Percentiles rank a stretch among this genome's conserved stretches.
These are phyloP conservation scores for Aspergillus intermedius DNA, from an alignment of 2,329 filamentous ascomycete genomes.

Conservation along the genomic window DNA sequence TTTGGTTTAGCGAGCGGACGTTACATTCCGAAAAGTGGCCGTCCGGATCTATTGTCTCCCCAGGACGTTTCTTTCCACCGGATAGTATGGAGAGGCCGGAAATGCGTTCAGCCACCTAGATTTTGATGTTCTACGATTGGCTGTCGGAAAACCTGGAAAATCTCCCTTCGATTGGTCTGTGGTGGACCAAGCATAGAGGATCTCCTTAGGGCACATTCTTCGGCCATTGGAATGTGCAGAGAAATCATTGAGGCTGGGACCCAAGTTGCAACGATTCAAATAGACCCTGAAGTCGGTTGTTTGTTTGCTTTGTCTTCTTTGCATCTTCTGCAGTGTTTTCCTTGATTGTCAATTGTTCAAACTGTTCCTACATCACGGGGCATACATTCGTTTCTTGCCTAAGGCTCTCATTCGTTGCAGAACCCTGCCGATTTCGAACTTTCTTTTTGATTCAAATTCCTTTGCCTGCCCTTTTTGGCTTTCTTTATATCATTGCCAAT, in stretches of 20 bases:
- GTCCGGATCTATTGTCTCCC: conserved; percentile 12
- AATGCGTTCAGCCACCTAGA: conserved; percentile 19
- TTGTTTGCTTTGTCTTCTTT: conserved; percentile 40
- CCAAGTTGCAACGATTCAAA: conserved; percentile 28
- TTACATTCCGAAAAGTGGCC: conserved; percentile 33
- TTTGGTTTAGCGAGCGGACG: conserved; percentile 29
- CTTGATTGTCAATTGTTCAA: conserved; percentile 32
- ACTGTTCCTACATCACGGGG: conserved; percentile 16
- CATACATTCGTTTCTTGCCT: conserved; percentile 18
- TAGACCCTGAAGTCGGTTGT: conserved; percentile 32
- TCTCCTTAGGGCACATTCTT: conserved; percentile 26
- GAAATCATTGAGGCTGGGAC: conserved; percentile 31
- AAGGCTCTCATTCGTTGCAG: conserved; percentile 10
- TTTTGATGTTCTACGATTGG: conserved; percentile 19
- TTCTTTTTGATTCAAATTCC: conserved; percentile 15
- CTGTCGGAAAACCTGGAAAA: conserved; percentile 5
- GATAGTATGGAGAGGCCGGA: conserved; percentile 15
- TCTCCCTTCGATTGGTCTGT: conserved; percentile 15
- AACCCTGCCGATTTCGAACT: conserved; percentile 16
- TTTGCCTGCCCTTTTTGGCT: conserved; percentile 2
- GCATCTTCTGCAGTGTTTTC: conserved; percentile 36
- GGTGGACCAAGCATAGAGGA: conserved; percentile 12
- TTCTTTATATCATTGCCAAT: conserved; percentile 22
- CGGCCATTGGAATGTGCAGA: conserved; percentile 28
- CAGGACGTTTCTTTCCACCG: conserved; percentile 2